Evolutionary conservation across 1,284 basidiomycete genomes (phyloP), one percentile per base, ranked within the genome.

Genomic region (Stygiomarasmius scandens): DNA sequence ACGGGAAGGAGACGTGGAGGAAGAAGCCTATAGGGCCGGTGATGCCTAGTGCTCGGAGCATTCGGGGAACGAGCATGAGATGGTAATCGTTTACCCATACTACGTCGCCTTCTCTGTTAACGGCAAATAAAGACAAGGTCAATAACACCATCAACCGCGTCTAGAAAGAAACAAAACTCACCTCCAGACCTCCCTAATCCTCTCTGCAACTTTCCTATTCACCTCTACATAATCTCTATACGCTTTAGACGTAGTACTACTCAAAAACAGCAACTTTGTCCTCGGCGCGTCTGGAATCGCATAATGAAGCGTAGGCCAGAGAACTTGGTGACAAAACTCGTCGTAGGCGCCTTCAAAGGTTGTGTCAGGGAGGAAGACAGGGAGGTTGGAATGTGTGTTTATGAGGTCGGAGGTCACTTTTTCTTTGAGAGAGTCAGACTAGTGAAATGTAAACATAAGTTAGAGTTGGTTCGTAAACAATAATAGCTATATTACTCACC

Each of bases 291-390:
- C 92, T 3, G 92, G 92, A 47, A 94, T 83, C 8, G 90, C 89
- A 66, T 94, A 95, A 70, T 95, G 93, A 43, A 95, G 78, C 58
- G 87, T 90, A 0, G 93, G 93, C 93, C 93, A 95, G 27, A 95
- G 80, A 25, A 84, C 85, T 69, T 92, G 91, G 66, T 95, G 93
- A 71, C 93, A 95, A 70, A 93, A 95, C 64, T 90, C 87, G 69
- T 93, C 91, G 65, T 95, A 95, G 67, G 84, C 88, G 57, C 83
- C 83, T 61, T 85, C 80, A 61, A 93, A 93, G 76, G 63, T 89
- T 77, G 4, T 80, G 6, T 32, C 29, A 12, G 12, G 12, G 29
- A 12, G 29, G 12, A 12, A 6, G 29, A 32, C 6, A 32, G 29
- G n/a, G n/a, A n/a, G n/a, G n/a, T n/a, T n/a, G n/a, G n/a, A n/a